phyloP scores from a whole-genome alignment of 1,284 basidiomycete genomes.

The Omphalotus olearius region DNA sequence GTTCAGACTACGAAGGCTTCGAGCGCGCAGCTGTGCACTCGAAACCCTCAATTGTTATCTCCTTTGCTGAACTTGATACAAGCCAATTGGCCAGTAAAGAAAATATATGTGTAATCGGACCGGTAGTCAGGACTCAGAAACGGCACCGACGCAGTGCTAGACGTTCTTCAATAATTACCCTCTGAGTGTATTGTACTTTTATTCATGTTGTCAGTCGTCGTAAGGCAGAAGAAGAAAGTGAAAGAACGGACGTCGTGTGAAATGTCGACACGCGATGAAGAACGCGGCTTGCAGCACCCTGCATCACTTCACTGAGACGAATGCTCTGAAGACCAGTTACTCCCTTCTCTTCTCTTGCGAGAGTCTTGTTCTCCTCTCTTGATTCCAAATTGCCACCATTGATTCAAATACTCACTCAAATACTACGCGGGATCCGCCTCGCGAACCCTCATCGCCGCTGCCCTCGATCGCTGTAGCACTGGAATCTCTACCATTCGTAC shows the following conservation, averaged over 20 bases:
- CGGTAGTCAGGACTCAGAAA: not conserved
- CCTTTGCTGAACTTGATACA: too few species aligned
- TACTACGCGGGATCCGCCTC: conserved; percentile 46
- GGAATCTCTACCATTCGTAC: conserved; percentile 35
- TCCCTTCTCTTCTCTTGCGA: not conserved
- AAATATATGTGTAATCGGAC: too few species aligned
- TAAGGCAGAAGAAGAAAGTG: not conserved
- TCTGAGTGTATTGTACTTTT: not conserved
- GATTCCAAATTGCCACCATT: conserved; percentile 49
- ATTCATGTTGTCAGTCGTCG: not conserved
- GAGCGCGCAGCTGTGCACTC: not conserved
- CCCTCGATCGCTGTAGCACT: conserved; percentile 42
- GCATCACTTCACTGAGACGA: conserved; percentile 5
- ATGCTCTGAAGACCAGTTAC: conserved; percentile 10
- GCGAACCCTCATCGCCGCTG: conserved; percentile 22
- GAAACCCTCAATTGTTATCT: not conserved
- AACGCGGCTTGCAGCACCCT: conserved; percentile 1
- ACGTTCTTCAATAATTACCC: too few species aligned
- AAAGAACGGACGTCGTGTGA: conserved; percentile 17
- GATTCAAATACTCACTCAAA: conserved; percentile 57
- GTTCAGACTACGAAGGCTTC: not conserved
- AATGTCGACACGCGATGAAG: conserved; percentile 24
- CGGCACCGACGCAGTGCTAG: too few species aligned
- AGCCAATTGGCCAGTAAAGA: too few species aligned
- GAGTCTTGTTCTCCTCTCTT: conserved; percentile 1